These are phyloP conservation scores for Primulina huaijiensis DNA, from an alignment of 257 asterid species.

Conservation along the genomic window DNA sequence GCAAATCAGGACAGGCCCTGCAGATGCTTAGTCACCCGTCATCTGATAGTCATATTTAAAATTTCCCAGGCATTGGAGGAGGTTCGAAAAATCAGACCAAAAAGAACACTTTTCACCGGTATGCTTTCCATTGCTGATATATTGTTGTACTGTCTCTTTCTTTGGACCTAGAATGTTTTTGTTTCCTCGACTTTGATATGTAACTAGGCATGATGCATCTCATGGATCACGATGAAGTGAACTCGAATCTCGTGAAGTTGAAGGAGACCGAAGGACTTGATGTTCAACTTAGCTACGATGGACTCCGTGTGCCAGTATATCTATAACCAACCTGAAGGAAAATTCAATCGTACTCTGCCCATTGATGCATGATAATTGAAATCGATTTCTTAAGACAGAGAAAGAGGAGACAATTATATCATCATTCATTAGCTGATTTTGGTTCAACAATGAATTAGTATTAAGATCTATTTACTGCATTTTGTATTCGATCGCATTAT, in stretches of 20 bases:
- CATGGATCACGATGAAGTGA: slow-evolving; percentile 87
- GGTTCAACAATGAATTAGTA: background rate
- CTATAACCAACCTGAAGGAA: slow-evolving; percentile 30
- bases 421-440: too few species aligned
- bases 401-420: background rate
- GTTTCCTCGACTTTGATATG: background rate
- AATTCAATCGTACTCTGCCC: background rate
- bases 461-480: too few species aligned
- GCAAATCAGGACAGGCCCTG: background rate
- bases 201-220: slow-evolving; percentile 90
- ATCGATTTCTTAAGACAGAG: too few species aligned
- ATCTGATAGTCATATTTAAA: slow-evolving; percentile 6
- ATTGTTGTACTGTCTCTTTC: background rate
- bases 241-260: slow-evolving; percentile 55
- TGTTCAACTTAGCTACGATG: slow-evolving; percentile 83
- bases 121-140: slow-evolving; percentile 12
- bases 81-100: slow-evolving; percentile 83
- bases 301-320: slow-evolving; percentile 70
- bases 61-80: slow-evolving; percentile 80
- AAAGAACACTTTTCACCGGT: slow-evolving; percentile 91
- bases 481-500: too few species aligned
- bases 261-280: slow-evolving; percentile 79
- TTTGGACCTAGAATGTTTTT: background rate
- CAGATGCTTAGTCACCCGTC: background rate
- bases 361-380: background rate